Evolutionary conservation across 495 filamentous ascomycete species (phyloP).

Genomic region (Friedmanniomyces simplex): DNA sequence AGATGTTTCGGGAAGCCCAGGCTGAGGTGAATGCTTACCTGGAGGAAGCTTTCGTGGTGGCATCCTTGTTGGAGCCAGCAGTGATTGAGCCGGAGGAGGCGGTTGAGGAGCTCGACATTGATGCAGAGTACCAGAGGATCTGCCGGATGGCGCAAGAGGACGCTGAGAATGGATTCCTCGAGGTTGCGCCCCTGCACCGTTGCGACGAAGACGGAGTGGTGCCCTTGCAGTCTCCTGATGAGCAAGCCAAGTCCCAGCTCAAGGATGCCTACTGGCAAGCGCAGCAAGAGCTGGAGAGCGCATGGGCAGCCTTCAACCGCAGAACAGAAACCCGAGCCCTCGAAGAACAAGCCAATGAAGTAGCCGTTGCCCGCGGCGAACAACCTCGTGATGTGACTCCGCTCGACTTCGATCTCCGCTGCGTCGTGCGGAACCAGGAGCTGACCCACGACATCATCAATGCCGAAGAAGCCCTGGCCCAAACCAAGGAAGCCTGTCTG

Average conservation of each 20-base stretch:
- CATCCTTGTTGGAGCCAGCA: background rate
- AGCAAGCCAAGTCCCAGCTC: background rate
- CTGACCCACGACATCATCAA: background rate
- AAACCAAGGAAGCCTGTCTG: background rate
- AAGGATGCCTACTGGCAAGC: background rate
- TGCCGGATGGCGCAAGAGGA: background rate
- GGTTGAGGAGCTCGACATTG: background rate
- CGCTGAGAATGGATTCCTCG: background rate
- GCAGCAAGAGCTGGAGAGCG: background rate
- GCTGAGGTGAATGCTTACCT: background rate
- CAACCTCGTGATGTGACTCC: background rate
- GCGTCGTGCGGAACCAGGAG: background rate
- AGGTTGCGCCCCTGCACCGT: background rate
- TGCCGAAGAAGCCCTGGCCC: background rate
- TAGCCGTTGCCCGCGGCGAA: background rate
- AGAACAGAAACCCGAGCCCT: background rate
- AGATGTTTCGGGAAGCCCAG: background rate
- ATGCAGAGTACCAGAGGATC: background rate
- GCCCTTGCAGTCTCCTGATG: background rate
- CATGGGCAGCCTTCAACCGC: background rate
- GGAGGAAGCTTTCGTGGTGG: constrained; percentile 4
- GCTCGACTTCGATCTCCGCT: constrained; percentile 8
- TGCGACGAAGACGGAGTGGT: background rate
- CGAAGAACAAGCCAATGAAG: background rate
- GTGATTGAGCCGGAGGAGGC: too few species aligned